Evolutionary conservation across 129 eudicot species (phyloP).

Genomic region (Artemisia argyi): DNA sequence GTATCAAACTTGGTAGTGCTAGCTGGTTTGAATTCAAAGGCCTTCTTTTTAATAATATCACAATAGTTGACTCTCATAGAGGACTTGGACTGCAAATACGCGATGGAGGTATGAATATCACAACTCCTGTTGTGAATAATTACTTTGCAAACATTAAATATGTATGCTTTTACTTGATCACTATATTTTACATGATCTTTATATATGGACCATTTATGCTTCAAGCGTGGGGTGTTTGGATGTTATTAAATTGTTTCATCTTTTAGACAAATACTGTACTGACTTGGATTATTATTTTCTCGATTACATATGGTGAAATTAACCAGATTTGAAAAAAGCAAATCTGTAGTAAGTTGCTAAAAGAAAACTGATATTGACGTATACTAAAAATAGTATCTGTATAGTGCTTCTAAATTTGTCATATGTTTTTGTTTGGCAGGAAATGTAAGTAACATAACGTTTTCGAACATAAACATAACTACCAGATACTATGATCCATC

Average conservation of each 20-base stretch:
- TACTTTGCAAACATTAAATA: not conserved
- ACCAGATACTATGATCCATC: conserved; percentile 90
- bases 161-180: not conserved
- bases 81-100: conserved; percentile 95
- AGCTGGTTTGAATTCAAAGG: conserved; percentile 65
- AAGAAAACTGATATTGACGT: no score
- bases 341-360: no score
- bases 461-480: conserved; percentile 84
- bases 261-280: no score
- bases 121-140: not conserved
- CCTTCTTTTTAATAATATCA: conserved; percentile 70
- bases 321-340: no score
- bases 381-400: not conserved
- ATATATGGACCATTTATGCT: not conserved
- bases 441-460: conserved; percentile 72
- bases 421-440: conserved; percentile 51
- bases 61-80: conserved; percentile 78
- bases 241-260: no score
- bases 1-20: conserved; percentile 91
- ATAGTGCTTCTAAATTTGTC: conserved; percentile 1
- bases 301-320: no score
- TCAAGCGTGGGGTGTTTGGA: no score
- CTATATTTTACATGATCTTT: not conserved
- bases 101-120: conserved; percentile 77
- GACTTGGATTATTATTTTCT: no score